Base-by-base conservation (phyloP, 148 eudicot genomes). In the Rhododendron henanense region DNA sequence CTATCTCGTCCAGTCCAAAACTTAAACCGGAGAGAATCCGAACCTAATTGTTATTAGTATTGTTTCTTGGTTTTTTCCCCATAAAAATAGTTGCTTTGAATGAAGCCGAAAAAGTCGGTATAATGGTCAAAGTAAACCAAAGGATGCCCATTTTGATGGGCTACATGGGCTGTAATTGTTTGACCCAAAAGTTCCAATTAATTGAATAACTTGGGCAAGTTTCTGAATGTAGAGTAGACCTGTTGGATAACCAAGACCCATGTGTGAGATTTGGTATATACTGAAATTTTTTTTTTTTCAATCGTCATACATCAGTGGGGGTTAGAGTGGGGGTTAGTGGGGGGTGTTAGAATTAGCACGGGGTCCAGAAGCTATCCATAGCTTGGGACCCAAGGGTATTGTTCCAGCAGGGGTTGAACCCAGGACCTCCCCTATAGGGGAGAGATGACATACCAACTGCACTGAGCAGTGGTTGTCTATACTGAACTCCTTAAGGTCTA, bases 81-180 rank as follows among this genome's bases (percentile, higher is more conserved):
- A 10, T 28, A 31, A 69, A 11, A 28, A 16, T 16, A 73, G 21
- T 35, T 31, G 44, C 10, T 28, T 25, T 28, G 35, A 71, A 71
- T 14, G 39, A 65, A 71, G 77, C 79, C 4, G 79, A 39, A 75
- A 7, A 75, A 1, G 79, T 75, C 10, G 48, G 79, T 75, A 6
- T 19, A 16, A 75, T 75, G 47, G 79, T 75, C 79, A 75, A 39
- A 75, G 79, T 44, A 28, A n/a, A 23, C 51, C 4, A 79, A 44
- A 4, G 50, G 33, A 79, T 47, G 82, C 82, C 61, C 82, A 79
- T 2, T 11, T 79, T 79, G 82, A 25, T 47, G 59, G 82, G 59
- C 82, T 79, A 50, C 28, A 79, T 79, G 82, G 61, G 82, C 59
- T 25, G 82, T 50, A 25, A 4, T 48, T 50, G 6, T 79, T 48